A percentile compares a stretch with the other conserved stretches of the same genome.
phyloP scores from a whole-genome alignment of 345 rosid genomes.

The Syzygium aqueum region DNA sequence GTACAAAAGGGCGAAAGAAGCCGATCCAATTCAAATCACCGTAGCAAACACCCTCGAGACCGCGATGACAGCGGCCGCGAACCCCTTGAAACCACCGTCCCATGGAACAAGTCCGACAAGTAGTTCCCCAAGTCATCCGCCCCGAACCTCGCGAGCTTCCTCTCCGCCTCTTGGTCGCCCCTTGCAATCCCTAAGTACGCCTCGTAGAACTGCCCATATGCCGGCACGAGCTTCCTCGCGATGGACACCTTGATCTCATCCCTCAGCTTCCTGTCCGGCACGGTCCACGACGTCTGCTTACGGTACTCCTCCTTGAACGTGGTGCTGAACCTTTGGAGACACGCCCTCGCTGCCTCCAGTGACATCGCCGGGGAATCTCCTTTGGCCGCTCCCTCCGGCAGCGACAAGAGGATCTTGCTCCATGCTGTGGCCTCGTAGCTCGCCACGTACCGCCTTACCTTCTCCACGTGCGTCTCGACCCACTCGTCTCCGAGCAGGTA shows the following conservation, averaged over 20 bases:
- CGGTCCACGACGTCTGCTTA: constrained; percentile 15
- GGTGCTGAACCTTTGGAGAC: constrained; percentile 9
- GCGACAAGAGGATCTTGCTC: constrained; percentile 1
- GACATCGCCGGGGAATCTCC: background rate
- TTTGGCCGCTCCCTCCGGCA: background rate
- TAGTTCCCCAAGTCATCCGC: constrained; percentile 21
- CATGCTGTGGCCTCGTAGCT: constrained; percentile 15
- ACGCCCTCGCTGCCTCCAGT: constrained; percentile 3
- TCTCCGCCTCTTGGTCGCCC: background rate
- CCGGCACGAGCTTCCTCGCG: constrained; percentile 6
- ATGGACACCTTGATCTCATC: constrained; percentile 18
- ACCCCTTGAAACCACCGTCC: background rate
- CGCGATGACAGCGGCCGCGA: background rate
- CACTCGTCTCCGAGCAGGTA: constrained; percentile 17
- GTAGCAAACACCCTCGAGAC: background rate
- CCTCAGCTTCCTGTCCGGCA: constrained; percentile 20
- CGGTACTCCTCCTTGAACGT: constrained; percentile 19
- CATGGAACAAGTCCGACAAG: constrained; percentile 16
- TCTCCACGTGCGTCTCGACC: constrained; percentile 7
- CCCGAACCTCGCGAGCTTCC: constrained; percentile 3
- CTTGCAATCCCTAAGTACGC: background rate
- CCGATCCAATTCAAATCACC: background rate
- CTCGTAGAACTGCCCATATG: constrained; percentile 10
- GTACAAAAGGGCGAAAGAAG: background rate
- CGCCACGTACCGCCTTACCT: constrained; percentile 7